Percentiles rank a stretch among this genome's conserved stretches.
Conservation (phyloP, 495 filamentous ascomycete genomes). For the Pyrenula aspistea region DNA sequence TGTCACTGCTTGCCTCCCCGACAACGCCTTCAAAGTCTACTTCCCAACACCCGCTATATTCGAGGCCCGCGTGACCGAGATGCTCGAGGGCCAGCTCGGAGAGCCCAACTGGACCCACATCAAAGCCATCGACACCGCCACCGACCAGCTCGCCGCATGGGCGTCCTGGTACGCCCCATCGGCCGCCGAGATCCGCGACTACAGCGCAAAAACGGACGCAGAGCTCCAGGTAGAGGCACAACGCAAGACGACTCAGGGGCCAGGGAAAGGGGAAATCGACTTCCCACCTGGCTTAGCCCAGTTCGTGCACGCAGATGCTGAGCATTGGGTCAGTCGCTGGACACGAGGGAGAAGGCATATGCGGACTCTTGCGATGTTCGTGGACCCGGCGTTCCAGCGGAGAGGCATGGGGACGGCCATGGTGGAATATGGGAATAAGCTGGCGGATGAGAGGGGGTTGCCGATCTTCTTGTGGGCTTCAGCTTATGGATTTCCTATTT, state of each 20-base stretch:
- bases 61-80: constrained; percentile 3
- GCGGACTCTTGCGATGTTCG: constrained; percentile 23
- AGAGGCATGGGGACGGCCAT: constrained; percentile 38
- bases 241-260: not conserved
- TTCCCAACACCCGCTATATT: constrained; percentile 2
- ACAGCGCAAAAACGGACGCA: constrained; percentile 1
- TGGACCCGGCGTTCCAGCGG: constrained; percentile 32
- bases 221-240: not conserved
- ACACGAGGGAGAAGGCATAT: constrained; percentile 1
- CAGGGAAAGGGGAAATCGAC: constrained; percentile 1
- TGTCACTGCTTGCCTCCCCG: constrained; percentile 4
- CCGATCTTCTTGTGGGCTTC: constrained; percentile 1
- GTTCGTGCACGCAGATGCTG: not conserved
- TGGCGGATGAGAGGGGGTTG: constrained; percentile 23
- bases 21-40: constrained; percentile 6
- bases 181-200: constrained; percentile 3
- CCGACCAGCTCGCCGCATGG: constrained; percentile 3
- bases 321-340: constrained; percentile 1
- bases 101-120: constrained; percentile 5
- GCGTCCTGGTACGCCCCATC: constrained; percentile 4
- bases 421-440: constrained; percentile 34
- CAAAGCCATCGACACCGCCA: constrained; percentile 4
- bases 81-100: constrained; percentile 6
- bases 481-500: constrained; percentile 1
- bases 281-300: constrained; percentile 2